Evolutionary conservation across 768 basidiomycete species (phyloP).

Genomic region (Boletus vermiculosoides): DNA sequence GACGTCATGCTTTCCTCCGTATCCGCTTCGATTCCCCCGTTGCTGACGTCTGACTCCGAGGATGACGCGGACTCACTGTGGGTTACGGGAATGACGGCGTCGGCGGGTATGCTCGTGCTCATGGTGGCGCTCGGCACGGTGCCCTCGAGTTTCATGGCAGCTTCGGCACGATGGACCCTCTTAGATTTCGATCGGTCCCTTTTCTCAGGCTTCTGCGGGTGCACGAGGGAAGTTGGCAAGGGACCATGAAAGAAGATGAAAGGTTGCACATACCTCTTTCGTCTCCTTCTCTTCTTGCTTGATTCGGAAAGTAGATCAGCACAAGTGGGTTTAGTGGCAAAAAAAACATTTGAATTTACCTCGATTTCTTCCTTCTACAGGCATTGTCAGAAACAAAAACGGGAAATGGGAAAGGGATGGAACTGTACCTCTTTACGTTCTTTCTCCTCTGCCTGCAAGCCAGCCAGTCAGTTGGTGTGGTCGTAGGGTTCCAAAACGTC

Average conservation of each 20-base stretch:
- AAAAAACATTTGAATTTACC: constrained; percentile 35
- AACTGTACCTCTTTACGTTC: constrained; percentile 56
- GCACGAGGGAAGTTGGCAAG: neutral
- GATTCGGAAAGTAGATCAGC: constrained; percentile 23
- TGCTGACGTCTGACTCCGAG: constrained; percentile 60
- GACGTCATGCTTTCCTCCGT: constrained; percentile 75
- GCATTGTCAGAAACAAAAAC: constrained; percentile 7
- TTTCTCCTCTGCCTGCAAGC: constrained; percentile 53
- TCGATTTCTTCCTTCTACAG: constrained; percentile 54
- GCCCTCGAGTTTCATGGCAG: constrained; percentile 30
- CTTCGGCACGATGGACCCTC: constrained; percentile 40
- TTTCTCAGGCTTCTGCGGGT: constrained; percentile 49
- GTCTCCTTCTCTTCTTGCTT: constrained; percentile 46
- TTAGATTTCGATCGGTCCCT: constrained; percentile 58
- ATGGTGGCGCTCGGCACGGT: constrained; percentile 6
- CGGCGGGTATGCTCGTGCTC: constrained; percentile 8
- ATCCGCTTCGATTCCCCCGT: constrained; percentile 65
- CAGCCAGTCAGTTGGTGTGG: constrained; percentile 2
- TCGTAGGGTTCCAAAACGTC: constrained; percentile 1
- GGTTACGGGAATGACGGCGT: constrained; percentile 21
- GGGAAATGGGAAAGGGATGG: neutral
- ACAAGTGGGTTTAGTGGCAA: neutral
- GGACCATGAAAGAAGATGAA: neutral
- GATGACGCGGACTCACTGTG: constrained; percentile 41
- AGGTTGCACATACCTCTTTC: constrained; percentile 39